Evolutionary conservation across 2,329 filamentous ascomycete species (phyloP), one percentile per base, ranked within the genome.

Genomic region (Allantophomopsis cytisporea): DNA sequence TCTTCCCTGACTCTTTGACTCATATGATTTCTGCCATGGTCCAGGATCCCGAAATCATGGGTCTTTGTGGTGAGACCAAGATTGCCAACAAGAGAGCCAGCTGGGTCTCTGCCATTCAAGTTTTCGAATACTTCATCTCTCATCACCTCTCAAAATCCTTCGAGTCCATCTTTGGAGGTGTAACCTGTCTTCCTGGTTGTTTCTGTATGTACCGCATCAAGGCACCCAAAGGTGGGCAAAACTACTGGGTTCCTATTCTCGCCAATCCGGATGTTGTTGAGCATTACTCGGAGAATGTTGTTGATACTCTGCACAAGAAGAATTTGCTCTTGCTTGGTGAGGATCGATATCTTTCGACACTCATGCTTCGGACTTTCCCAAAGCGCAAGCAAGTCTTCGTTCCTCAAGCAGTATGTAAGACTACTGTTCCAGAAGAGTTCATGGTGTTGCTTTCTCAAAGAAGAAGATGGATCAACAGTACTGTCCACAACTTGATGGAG

Each of bases 131-230:
- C 66, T 98, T 96, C 68, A 91, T 98, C 63, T 96, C 91, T 2
- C 91, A 98, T 60, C 93, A 98, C 60, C 73, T 93, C 53, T 77
- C 88, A 54, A 98, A 98, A 64, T 87, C 89, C 4, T 98, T 98
- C 63, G 91, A 98, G 61, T 95, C 88, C 1, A 83, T 95, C 48
- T 98, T 98, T 61, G 91, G 91, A 63, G 91, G 91, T 82, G 91
- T 98, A 44, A 98, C 91, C 47, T 98, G 91, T 71, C 70, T 98
- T 50, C 91, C 91, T 13, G 91, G 91, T 47, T 98, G 91, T 69
- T 98, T 98, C 78, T 95, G 87, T 71, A 98, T 98, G 93, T 98
- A 98, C 68, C 84, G 91, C 54, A 96, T 98, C 74, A 98, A 98
- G 65, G 84, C 91, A 21, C 93, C 91, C 44, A 98, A 98, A 66